Evolutionary conservation across 1,284 basidiomycete genomes (phyloP), one percentile per base, ranked within the genome.

Genomic region (Erythrobasidium hasegawianum): DNA sequence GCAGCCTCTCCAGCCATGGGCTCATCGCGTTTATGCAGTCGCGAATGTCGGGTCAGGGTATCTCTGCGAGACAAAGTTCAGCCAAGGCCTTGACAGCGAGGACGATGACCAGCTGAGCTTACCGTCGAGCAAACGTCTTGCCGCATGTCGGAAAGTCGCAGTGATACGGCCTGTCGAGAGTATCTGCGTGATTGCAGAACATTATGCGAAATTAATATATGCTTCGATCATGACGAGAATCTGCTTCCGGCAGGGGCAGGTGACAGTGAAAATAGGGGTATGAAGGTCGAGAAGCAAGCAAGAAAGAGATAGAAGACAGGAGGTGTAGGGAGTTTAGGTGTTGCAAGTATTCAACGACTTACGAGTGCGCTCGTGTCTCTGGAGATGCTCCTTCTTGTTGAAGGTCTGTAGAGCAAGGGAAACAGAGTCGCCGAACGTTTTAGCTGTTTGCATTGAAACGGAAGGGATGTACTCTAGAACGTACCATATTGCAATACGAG

Each of bases 321-420:
- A n/a, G n/a, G n/a, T n/a, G n/a, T n/a, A n/a, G n/a, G n/a, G n/a
- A n/a, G n/a, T n/a, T n/a, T n/a, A n/a, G n/a, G n/a, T n/a, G n/a
- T 38, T 20, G 38, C 14, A 16, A 7, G 56, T 20, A 33, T 33
- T 33, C 5, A 11, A 33, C 11, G 11, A 61, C 64, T 67, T 26
- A 67, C 64, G 64, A 41, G 64, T 67, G 27, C 64, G 29, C 58
- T 67, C 64, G 22, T 67, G 64, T 18, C 64, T 14, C 39, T 67
- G 64, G 10, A 61, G 50, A 38, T 67, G 64, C 27, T 67, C 64
- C 27, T 59, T 59, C 52, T 67, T 67, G 45, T 67, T 67, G 64
- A 67, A 67, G 3, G 64, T 67, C 64, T 67, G 64, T 33, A 18
- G 26, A 24, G 39, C 3, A 24, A n/a, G 47, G n/a, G n/a, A n/a